Percentiles rank a stretch among this genome's conserved stretches.
Conservation (phyloP, 352 stramenopile species). For the Pythium folliculosum region DNA sequence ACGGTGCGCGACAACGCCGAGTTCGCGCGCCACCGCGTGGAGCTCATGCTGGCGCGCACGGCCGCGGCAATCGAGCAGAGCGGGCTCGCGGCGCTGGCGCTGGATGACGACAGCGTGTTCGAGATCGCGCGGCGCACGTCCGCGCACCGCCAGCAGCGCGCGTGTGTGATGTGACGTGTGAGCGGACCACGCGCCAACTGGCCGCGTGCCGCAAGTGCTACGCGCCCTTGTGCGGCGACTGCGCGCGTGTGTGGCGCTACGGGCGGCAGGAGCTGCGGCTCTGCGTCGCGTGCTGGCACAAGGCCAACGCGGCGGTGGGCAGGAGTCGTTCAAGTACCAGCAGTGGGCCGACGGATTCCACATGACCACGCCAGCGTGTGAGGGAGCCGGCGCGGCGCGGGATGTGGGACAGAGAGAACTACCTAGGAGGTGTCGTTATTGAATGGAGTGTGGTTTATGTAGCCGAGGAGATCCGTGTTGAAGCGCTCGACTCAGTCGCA, state of each 20-base stretch:
- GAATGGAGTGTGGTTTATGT: too few relatives aligned
- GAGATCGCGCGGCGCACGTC: background rate
- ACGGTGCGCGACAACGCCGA: background rate
- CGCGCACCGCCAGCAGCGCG: background rate
- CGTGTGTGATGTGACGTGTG: slow-evolving; percentile 6
- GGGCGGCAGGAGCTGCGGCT: slow-evolving; percentile 9
- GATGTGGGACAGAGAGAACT: too few relatives aligned
- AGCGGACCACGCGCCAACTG: background rate
- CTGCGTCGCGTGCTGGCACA: slow-evolving; percentile 9
- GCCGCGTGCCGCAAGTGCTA: slow-evolving; percentile 20
- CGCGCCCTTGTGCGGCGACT: slow-evolving; percentile 3
- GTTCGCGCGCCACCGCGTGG: background rate
- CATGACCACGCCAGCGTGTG: too few relatives aligned
- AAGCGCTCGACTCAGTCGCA: too few relatives aligned
- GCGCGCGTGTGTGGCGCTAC: background rate
- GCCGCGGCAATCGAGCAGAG: background rate
- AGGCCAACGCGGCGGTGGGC: background rate
- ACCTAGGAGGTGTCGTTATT: too few relatives aligned
- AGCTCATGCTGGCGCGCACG: background rate
- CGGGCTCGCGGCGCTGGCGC: background rate
- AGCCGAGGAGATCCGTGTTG: too few relatives aligned
- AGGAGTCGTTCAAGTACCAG: background rate
- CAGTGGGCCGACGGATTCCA: too few relatives aligned
- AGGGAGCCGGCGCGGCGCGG: too few relatives aligned
- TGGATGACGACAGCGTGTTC: slow-evolving; percentile 3